Evolutionary conservation across 768 basidiomycete species (phyloP).

Genomic region (Kwoniella bestiolae): DNA sequence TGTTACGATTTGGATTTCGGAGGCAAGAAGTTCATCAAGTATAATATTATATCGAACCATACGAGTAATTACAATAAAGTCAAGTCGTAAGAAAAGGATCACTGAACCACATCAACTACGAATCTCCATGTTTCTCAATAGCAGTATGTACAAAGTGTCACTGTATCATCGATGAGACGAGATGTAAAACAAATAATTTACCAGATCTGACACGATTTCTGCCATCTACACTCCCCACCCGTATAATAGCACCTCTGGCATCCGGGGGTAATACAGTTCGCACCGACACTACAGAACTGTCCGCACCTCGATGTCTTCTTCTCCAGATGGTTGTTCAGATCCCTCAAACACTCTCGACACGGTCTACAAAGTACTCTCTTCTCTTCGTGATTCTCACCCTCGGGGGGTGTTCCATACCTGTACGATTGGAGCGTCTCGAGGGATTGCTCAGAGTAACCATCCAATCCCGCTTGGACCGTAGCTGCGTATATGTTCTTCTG

Average conservation of each 20-base stretch:
- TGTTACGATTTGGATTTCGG: too few species aligned
- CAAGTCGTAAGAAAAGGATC: too few species aligned
- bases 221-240: not conserved
- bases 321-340: not conserved
- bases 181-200: too few species aligned
- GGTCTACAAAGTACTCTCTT: not conserved
- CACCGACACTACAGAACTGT: not conserved
- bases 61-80: too few species aligned
- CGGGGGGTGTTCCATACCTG: not conserved
- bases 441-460: not conserved
- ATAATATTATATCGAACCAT: too few species aligned
- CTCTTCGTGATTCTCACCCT: not conserved
- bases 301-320: constrained; percentile 2
- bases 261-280: not conserved
- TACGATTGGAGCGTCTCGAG: not conserved
- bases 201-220: constrained; percentile 1
- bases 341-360: not conserved
- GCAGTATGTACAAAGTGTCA: not conserved
- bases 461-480: constrained; percentile 1
- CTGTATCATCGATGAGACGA: too few species aligned
- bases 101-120: too few species aligned
- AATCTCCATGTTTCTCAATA: not conserved
- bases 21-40: too few species aligned
- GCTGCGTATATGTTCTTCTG: constrained; percentile 1
- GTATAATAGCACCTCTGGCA: constrained; percentile 1